A percentile compares a stretch with the other conserved stretches of the same genome.
Evolutionary conservation across 1,139 yeast species (phyloP).

Genomic region (Hyphopichia fennica): DNA sequence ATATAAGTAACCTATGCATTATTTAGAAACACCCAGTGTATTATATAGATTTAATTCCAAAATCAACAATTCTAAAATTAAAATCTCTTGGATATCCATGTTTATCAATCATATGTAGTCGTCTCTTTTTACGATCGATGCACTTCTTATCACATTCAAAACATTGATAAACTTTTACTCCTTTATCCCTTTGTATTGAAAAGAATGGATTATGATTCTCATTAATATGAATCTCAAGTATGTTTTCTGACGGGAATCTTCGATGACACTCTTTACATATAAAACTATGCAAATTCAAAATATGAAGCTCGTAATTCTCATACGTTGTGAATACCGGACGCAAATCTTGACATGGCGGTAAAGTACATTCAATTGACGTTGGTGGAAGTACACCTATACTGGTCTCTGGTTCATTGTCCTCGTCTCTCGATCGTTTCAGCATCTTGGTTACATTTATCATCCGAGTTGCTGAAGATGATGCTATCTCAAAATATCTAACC

Average conservation of each 20-base stretch:
- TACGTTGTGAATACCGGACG: constrained; percentile 15
- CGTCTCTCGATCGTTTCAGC: constrained; percentile 13
- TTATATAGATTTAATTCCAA: constrained; percentile 11
- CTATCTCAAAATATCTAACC: too few relatives aligned
- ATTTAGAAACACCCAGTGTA: neutral
- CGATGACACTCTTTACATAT: constrained; percentile 43
- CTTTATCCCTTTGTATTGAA: constrained; percentile 32
- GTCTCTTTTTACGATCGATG: constrained; percentile 34
- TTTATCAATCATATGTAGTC: constrained; percentile 46
- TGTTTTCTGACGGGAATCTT: constrained; percentile 38
- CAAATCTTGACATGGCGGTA: constrained; percentile 12
- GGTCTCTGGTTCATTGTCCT: constrained; percentile 7
- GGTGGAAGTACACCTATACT: neutral
- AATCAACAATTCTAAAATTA: constrained; percentile 38
- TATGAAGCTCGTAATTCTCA: constrained; percentile 30
- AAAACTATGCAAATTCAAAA: constrained; percentile 20
- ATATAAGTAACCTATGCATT: neutral
- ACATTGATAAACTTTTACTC: constrained; percentile 43
- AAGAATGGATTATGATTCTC: constrained; percentile 56
- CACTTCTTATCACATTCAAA: constrained; percentile 39
- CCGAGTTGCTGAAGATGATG: too few relatives aligned
- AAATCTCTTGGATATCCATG: constrained; percentile 51
- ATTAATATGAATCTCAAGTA: constrained; percentile 48
- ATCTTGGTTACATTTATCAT: too few relatives aligned
- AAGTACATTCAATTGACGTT: constrained; percentile 7